Base-by-base conservation (phyloP, 306 rosid genomes). In the Medicago ruthenica region DNA sequence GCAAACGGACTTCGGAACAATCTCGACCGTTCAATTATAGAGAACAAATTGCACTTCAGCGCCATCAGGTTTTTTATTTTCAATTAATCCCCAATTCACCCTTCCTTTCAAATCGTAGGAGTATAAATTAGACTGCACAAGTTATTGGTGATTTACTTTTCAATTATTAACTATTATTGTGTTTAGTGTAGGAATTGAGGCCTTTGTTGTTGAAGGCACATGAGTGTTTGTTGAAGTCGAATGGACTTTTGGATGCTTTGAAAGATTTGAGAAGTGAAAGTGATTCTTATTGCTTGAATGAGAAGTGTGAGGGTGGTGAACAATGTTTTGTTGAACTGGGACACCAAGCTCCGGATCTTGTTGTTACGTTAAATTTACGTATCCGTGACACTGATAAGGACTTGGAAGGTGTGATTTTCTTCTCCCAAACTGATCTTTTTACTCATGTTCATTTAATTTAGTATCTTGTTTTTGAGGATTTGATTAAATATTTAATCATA, bases 41-140 rank as follows among this genome's bases (percentile, higher is more conserved):
- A 81, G 97, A 94, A 64, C 86, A n/a, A 62, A 81, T 80, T 8
- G 95, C 95, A 15, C 87, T 88, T 17, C 91, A 76, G 48, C 95
- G 98, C 16, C 96, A 94, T 62, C 94, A 80, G 91, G 97, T 88
- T 61, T 60, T 27, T 31, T 0, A 31, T 60, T 60, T 4, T 60
- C 5, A 27, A 24, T 21, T 2, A 60, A 34, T 5, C 6, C 0
- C 37, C 7, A 34, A 34, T 34, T 34, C 37, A 4, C 37, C 36
- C 36, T n/a, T n/a, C n/a, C n/a, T 0, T 31, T 4, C 5, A 31
- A 31, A 31, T 31, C 6, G 6, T 31, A 31, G 6, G 37, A 34
- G 6, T 5, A 34, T 34, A 34, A 5, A 34, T 34, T 34, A 34
- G 37, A 34, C 7, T 27, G 3, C 31, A 27, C 27, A 1, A 24